Evolutionary conservation across 2,329 filamentous ascomycete genomes (phyloP).

Genomic region (Trichoderma sp.): DNA sequence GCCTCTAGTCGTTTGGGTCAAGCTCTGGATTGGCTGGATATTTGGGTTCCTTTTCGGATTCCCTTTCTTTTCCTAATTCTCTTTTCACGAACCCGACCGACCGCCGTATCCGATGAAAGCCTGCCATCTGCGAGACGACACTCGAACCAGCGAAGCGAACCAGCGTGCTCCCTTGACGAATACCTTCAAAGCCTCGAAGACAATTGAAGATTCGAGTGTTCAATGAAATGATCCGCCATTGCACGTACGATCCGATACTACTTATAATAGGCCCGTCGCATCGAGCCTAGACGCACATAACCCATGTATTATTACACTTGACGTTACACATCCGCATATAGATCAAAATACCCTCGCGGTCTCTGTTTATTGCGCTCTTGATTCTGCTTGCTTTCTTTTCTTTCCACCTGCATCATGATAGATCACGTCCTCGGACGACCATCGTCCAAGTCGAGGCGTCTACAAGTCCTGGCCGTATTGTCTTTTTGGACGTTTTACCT

Average conservation of each 20-base stretch:
- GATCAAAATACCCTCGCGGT: neutral
- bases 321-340: neutral
- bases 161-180: neutral
- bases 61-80: neutral
- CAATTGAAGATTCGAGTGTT: neutral
- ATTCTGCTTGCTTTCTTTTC: neutral
- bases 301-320: constrained; percentile 4
- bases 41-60: neutral
- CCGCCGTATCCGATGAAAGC: neutral
- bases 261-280: neutral
- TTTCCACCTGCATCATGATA: constrained; percentile 47
- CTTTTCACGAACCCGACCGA: neutral
- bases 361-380: neutral
- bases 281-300: neutral
- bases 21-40: neutral
- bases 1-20: neutral
- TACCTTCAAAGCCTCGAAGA: neutral
- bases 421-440: constrained; percentile 92
- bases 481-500: constrained; percentile 90
- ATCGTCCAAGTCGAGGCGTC: constrained; percentile 85
- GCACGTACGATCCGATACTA: neutral
- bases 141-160: neutral
- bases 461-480: constrained; percentile 88
- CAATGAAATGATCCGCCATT: constrained; percentile 1
- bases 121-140: neutral